Evolutionary conservation across 139 green algal species (phyloP).

Genomic region (Chlamydomonas asymmetrica): DNA sequence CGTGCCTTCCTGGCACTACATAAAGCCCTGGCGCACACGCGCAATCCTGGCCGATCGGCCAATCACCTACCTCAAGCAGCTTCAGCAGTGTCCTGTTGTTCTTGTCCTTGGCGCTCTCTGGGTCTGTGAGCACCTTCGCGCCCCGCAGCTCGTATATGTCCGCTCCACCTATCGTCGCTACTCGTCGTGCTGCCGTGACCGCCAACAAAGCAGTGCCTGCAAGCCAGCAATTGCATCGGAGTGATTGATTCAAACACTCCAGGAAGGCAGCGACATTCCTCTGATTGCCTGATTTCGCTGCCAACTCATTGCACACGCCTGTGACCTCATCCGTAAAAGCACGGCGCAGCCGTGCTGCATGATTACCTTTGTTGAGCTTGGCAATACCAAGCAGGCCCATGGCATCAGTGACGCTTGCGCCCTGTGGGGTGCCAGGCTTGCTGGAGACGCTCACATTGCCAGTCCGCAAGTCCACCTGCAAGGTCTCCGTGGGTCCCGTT

Average conservation of each 20-base stretch:
- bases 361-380: conserved; percentile 30
- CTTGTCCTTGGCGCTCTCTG: background rate
- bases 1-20: background rate
- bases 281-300: background rate
- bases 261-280: background rate
- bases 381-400: conserved; percentile 28
- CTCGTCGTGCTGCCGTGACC: conserved; percentile 13
- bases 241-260: background rate
- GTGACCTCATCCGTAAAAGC: background rate
- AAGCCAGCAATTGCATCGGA: background rate
- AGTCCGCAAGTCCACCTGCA: conserved; percentile 15
- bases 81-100: conserved; percentile 30
- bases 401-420: background rate
- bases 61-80: conserved; percentile 23
- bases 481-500: conserved; percentile 9
- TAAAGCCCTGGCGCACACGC: background rate
- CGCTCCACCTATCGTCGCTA: conserved; percentile 2
- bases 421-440: background rate
- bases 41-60: background rate
- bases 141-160: conserved; percentile 16
- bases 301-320: background rate
- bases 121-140: background rate
- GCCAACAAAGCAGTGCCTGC: background rate
- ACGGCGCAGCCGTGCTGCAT: background rate
- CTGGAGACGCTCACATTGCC: conserved; percentile 5